Base-by-base conservation (phyloP, 495 filamentous ascomycete species). In the Podospora sp. region DNA sequence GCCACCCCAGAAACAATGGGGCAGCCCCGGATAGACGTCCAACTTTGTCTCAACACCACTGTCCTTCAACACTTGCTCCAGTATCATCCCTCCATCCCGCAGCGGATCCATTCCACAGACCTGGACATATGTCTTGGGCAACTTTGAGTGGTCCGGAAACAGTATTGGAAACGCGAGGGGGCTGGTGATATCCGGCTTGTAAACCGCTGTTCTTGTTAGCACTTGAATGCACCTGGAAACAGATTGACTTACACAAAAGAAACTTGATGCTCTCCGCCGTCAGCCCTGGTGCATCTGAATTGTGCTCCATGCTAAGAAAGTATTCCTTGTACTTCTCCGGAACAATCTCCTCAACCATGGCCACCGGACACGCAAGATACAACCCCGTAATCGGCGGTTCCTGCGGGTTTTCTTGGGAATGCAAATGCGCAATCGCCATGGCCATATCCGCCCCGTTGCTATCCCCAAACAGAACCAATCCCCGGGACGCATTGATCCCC, bases 291-390 rank as follows among this genome's bases (percentile, higher is more conserved):
- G 18, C 59, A 18, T 61, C 20, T 1, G 18, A 3, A 14, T 46
- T 61, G 12, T 61, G 59, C 24, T 61, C 59, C 59, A 36, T 61
- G 35, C 59, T 61, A 29, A 61, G 14, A 27, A 18, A 61, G 25
- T 40, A 61, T 7, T 61, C 59, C 29, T 25, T 61, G 59, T 61
- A 61, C 59, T 33, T 2, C 29, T 61, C 59, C 59, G 59, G 59
- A n/a, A 22, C 59, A 14, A 1, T 61, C 11, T 49, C 20, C 18
- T 36, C 9, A 46, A 18, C 20, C 59, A 61, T 61, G 3, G 20
- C 29, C 1, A 61, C 20, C 11, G 59, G 59, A 49, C 59, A 61
- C 27, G 29, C 59, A 36, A 61, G 27, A 46, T 61, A 61, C 29
- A 61, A 20, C 29, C 59, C 59, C 35, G 59, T 61, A 6, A 61